A percentile compares a stretch with the other conserved stretches of the same genome.
phyloP scores from a whole-genome alignment of 108 stramenopile genomes.

The Hondaea fermentalgiana region DNA sequence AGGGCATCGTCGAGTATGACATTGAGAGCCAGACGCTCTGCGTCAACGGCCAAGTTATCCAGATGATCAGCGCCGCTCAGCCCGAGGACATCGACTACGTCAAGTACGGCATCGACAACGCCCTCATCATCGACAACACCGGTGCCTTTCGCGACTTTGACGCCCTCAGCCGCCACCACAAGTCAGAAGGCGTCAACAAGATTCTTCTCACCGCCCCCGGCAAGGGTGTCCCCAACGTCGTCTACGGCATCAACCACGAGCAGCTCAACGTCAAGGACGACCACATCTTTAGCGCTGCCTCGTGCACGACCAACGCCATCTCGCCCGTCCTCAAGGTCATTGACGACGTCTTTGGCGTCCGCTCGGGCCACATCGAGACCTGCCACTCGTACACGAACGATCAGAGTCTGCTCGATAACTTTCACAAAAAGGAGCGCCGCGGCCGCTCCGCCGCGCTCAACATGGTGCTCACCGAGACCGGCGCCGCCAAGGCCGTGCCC shows the following conservation, averaged over 20 bases:
- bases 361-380: conserved; percentile 25
- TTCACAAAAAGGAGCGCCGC: conserved; percentile 19
- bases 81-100: conserved; percentile 28
- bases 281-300: neutral
- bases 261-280: neutral
- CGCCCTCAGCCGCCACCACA: neutral
- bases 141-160: conserved; percentile 16
- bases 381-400: conserved; percentile 26
- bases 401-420: conserved; percentile 21
- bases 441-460: conserved; percentile 19
- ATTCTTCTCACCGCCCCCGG: conserved; percentile 24
- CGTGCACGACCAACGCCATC: conserved; percentile 32
- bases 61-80: neutral
- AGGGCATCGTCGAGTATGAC: conserved; percentile 9
- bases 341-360: conserved; percentile 14
- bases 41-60: conserved; percentile 18
- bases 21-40: neutral
- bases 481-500: conserved; percentile 21
- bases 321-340: conserved; percentile 22
- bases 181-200: conserved; percentile 15
- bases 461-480: conserved; percentile 26
- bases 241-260: conserved; percentile 25
- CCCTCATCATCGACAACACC: conserved; percentile 27
- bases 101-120: conserved; percentile 23
- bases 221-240: conserved; percentile 11